These are phyloP conservation scores for Lactarius vividus DNA, from an alignment of 768 basidiomycete species.

Conservation along the genomic window DNA sequence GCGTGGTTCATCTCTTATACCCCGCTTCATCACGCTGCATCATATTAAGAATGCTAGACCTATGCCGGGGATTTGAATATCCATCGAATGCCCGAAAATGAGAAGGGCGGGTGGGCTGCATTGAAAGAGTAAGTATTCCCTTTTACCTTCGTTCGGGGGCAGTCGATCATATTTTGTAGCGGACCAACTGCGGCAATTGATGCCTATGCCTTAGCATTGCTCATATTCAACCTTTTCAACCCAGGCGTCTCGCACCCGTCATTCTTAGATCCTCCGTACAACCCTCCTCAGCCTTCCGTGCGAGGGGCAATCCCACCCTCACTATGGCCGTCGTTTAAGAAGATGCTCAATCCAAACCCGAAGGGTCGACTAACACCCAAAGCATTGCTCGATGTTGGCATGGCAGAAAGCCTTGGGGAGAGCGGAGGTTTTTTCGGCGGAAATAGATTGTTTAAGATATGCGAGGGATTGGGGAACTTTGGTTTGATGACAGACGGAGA, in stretches of 20 bases:
- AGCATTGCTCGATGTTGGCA: constrained; percentile 76
- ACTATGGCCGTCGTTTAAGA: constrained; percentile 81
- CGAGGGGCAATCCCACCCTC: constrained; percentile 72
- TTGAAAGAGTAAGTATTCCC: constrained; percentile 69
- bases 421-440: constrained; percentile 73
- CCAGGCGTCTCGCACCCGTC: constrained; percentile 64
- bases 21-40: constrained; percentile 14
- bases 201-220: constrained; percentile 83
- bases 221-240: constrained; percentile 87
- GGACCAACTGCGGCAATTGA: constrained; percentile 66
- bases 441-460: constrained; percentile 84
- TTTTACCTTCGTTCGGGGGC: constrained; percentile 13
- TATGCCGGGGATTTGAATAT: constrained; percentile 60
- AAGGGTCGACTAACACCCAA: constrained; percentile 75
- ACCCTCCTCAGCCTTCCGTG: constrained; percentile 71
- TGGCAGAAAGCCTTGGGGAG: constrained; percentile 57
- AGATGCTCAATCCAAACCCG: constrained; percentile 85
- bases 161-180: constrained; percentile 42
- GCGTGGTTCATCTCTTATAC: constrained; percentile 36
- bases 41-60: constrained; percentile 45
- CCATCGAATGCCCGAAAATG: constrained; percentile 82
- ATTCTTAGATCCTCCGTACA: constrained; percentile 69
- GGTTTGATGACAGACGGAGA: constrained; percentile 77
- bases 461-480: constrained; percentile 83
- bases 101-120: constrained; percentile 78